Percentiles rank a stretch among this genome's conserved stretches.
These are phyloP conservation scores for Quercus gilva DNA, from an alignment of 306 rosid genomes.

Conservation along the genomic window DNA sequence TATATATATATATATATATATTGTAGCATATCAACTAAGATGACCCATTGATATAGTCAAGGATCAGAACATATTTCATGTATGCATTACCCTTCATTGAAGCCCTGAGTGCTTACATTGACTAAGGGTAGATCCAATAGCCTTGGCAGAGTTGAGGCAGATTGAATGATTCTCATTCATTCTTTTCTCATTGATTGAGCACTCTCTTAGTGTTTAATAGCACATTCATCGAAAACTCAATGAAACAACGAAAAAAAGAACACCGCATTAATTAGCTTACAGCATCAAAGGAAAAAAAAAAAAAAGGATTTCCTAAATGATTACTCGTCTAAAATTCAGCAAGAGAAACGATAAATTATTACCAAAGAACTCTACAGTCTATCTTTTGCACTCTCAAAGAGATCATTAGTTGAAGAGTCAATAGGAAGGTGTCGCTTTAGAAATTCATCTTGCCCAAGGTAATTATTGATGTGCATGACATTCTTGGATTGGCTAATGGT, in stretches of 20 bases:
- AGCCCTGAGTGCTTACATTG: slow-evolving; percentile 89
- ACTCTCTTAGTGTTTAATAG: slow-evolving; percentile 75
- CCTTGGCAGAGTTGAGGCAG: slow-evolving; percentile 95
- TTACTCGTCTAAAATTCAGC: neutral
- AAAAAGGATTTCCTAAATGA: slow-evolving; percentile 1
- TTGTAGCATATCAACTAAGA: neutral
- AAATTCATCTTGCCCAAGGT: slow-evolving; percentile 75
- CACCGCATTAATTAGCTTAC: slow-evolving; percentile 95
- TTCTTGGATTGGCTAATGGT: slow-evolving; percentile 97
- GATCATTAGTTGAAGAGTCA: slow-evolving; percentile 82
- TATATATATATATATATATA: neutral
- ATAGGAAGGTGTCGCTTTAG: slow-evolving; percentile 74
- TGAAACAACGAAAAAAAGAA: slow-evolving; percentile 37
- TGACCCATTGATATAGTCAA: neutral
- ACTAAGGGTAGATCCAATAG: slow-evolving; percentile 93
- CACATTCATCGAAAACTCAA: slow-evolving; percentile 86
- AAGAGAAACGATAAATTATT: slow-evolving; percentile 2
- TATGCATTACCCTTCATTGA: slow-evolving; percentile 87
- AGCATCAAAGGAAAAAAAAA: slow-evolving; percentile 33
- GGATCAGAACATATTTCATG: neutral
- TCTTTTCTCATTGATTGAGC: slow-evolving; percentile 93
- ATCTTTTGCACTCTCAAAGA: slow-evolving; percentile 80
- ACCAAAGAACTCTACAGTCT: slow-evolving; percentile 86
- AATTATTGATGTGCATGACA: slow-evolving; percentile 83
- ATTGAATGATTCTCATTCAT: slow-evolving; percentile 87